Base-by-base conservation (phyloP, 2,329 filamentous ascomycete species). In the Ceratocystis diversiconidia region DNA sequence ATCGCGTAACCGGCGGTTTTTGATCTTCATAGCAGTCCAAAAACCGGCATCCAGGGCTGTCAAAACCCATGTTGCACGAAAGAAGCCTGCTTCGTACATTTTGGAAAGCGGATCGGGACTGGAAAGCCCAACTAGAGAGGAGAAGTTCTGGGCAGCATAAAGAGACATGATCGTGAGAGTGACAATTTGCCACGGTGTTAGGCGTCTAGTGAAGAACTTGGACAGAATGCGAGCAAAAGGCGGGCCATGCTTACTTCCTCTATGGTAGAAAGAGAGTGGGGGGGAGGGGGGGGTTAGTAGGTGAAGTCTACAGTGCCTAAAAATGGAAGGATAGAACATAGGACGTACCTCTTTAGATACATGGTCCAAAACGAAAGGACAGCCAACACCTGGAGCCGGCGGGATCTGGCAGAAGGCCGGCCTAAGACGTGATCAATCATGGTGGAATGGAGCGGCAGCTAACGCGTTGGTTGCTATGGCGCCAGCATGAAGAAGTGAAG, bases 21-120 rank as follows among this genome's bases (percentile, higher is more conserved):
- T 84, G 69, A 99, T 92, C 71, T 85, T 87, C 94, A 99, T 99
- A 43, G 94, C 94, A 0, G 91, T 96, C 94, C 94, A 99, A 75
- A 96, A 99, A 1, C 94, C 94, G 5, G 94, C 94, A 71, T 99
- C 94, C 68, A 99, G 77, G 0, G 91, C 94, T 0, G 94, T 99
- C 64, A 94, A 86, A 17, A 97, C 84, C 94, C 94, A 99, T 73
- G 94, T 99, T 65, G 94, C 94, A 61, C 94, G 87, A 74, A 96
- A 99, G 77, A 95, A 99, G 32, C 89, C 86, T 63, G 90, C 82
- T 65, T 89, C 90, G 77, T 99, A 99, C 74, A 97, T 87, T 72
- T 95, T 96, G 36, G 92, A 88, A 72, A 99, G 81, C 22, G 94
- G 94, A 72, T 99, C 94, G 3, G 94, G 92, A 70, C 88, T 92